Percentiles rank a stretch among this genome's conserved stretches.
Conservation (phyloP, 1,139 yeast species). For the Candida pseudoviswanathii region DNA sequence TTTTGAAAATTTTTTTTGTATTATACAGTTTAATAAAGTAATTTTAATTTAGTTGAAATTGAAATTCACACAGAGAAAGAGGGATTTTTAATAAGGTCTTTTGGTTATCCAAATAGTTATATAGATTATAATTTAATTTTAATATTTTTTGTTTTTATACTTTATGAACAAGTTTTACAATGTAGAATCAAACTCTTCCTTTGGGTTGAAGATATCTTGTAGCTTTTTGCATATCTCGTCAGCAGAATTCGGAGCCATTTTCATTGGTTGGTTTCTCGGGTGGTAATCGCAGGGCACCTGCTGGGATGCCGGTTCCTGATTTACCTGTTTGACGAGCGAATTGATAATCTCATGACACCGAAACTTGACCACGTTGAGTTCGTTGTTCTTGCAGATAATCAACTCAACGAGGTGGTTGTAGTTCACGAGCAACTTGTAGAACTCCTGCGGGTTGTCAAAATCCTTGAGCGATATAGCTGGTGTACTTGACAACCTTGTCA, state of each 20-base stretch:
- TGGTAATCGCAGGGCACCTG: not conserved
- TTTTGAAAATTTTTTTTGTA: slow-evolving; percentile 5
- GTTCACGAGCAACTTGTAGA: slow-evolving; percentile 12
- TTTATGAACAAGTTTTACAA: not conserved
- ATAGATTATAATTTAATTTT: slow-evolving; percentile 4
- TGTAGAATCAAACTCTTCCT: slow-evolving; percentile 17
- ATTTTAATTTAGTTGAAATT: not conserved
- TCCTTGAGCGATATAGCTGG: slow-evolving; percentile 4
- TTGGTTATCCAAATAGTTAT: not conserved
- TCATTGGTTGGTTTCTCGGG: not conserved
- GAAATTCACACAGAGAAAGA: not conserved
- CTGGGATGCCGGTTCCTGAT: not conserved
- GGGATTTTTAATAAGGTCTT: not conserved
- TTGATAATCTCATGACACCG: slow-evolving; percentile 9
- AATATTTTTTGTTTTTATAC: not conserved
- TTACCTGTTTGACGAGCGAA: not conserved
- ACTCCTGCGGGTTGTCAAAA: slow-evolving; percentile 8
- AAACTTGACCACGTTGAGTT: slow-evolving; percentile 13
- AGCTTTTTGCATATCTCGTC: slow-evolving; percentile 10
- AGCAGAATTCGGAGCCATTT: not conserved
- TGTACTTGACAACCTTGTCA: not conserved
- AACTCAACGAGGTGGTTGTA: slow-evolving; percentile 13
- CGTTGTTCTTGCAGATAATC: slow-evolving; percentile 13
- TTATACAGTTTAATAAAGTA: slow-evolving; percentile 9
- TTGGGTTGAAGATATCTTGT: slow-evolving; percentile 15